Evolutionary conservation across 2,329 filamentous ascomycete species (phyloP).

Genomic region (Beauveria caledonica): DNA sequence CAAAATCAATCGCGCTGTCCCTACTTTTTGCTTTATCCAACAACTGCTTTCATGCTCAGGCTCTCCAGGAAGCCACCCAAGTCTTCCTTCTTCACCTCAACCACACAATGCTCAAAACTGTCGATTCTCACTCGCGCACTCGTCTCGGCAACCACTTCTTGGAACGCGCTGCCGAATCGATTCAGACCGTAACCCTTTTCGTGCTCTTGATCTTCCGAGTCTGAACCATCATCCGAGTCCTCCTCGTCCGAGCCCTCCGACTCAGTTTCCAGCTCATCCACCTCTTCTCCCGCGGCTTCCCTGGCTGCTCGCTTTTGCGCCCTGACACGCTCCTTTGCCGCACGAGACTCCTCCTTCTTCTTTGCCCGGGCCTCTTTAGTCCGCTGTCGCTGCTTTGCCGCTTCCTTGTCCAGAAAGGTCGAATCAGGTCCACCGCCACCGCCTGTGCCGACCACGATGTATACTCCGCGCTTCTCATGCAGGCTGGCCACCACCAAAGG

Average conservation of each 20-base stretch:
- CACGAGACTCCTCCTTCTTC: constrained; percentile 49
- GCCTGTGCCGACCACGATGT: constrained; percentile 87
- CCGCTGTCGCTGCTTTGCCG: constrained; percentile 52
- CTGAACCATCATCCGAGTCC: constrained; percentile 42
- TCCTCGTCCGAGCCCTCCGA: constrained; percentile 33
- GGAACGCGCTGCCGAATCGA: constrained; percentile 88
- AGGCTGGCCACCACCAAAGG: constrained; percentile 86
- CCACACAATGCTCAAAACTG: constrained; percentile 94
- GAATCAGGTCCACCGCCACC: constrained; percentile 72
- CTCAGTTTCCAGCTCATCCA: constrained; percentile 40
- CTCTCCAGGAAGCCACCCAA: constrained; percentile 83
- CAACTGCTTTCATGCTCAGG: constrained; percentile 83
- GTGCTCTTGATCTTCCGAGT: constrained; percentile 43
- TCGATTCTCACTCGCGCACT: constrained; percentile 85
- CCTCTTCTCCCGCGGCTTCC: constrained; percentile 37
- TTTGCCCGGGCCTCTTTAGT: constrained; percentile 57
- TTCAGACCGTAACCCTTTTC: constrained; percentile 70
- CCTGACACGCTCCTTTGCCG: constrained; percentile 48
- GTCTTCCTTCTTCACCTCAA: constrained; percentile 97
- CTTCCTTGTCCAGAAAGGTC: constrained; percentile 59
- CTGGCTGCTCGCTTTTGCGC: constrained; percentile 55
- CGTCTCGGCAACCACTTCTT: constrained; percentile 88
- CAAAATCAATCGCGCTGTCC: constrained; percentile 8
- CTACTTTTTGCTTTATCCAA: constrained; percentile 35
- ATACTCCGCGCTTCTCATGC: constrained; percentile 79